Evolutionary conservation across 2,329 filamentous ascomycete species (phyloP).

Genomic region (Colletotrichum incanum): DNA sequence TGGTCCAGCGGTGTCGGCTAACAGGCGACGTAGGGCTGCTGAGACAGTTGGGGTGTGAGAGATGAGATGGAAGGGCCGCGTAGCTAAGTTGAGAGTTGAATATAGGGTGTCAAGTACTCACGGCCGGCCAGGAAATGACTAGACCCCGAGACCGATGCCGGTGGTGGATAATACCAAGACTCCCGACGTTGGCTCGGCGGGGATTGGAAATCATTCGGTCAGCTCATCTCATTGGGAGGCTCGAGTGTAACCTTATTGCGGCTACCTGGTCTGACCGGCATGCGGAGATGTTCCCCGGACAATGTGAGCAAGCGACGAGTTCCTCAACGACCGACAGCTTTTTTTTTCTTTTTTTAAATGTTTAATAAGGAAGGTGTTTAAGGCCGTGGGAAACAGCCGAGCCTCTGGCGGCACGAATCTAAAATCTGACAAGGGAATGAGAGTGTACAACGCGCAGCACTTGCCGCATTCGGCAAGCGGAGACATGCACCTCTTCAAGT

Average conservation of each 20-base stretch:
- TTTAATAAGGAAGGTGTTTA: neutral
- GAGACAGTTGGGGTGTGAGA: conserved; percentile 12
- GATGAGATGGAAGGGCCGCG: conserved; percentile 11
- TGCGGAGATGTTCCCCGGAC: neutral
- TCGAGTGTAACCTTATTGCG: neutral
- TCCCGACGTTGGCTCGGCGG: neutral
- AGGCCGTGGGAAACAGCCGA: neutral
- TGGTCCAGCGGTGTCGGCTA: neutral
- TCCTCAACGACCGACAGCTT: neutral
- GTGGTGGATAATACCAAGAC: neutral
- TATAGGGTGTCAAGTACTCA: neutral
- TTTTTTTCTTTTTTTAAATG: neutral
- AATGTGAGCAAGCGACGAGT: neutral
- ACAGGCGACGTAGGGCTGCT: neutral
- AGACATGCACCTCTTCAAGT: no score
- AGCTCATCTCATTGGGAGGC: neutral
- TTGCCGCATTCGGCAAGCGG: no score
- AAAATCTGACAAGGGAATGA: neutral
- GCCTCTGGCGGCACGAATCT: neutral
- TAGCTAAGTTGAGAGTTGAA: neutral
- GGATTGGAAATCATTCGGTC: neutral
- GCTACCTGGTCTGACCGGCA: neutral
- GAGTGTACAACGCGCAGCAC: no score
- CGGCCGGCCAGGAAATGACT: neutral
- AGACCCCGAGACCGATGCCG: neutral